phyloP scores from a whole-genome alignment of 2,329 filamentous ascomycete species.

The Escovopsis weberi region DNA sequence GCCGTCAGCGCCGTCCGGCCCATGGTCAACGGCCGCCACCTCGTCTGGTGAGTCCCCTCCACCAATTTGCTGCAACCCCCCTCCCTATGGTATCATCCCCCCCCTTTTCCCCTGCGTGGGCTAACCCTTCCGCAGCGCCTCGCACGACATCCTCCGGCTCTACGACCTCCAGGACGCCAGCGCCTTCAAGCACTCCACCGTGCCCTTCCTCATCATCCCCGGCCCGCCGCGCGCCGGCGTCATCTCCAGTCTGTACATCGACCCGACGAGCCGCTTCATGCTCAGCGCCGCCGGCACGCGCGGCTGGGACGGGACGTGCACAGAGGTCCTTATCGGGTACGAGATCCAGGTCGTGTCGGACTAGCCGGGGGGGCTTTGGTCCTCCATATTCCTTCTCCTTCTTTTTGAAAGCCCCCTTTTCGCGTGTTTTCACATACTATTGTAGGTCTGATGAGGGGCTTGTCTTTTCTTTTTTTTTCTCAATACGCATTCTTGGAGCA shows the following conservation, averaged over 20 bases:
- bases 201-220: slow-evolving; percentile 92
- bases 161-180: slow-evolving; percentile 68
- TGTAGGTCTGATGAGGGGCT: neutral
- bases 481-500: neutral
- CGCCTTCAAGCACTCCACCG: slow-evolving; percentile 56
- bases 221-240: slow-evolving; percentile 73
- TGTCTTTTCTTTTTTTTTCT: neutral
- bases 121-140: slow-evolving; percentile 44
- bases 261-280: slow-evolving; percentile 81
- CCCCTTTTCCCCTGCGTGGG: neutral
- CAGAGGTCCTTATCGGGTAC: slow-evolving; percentile 86
- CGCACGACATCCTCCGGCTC: slow-evolving; percentile 81
- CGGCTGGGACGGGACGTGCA: slow-evolving; percentile 84
- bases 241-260: slow-evolving; percentile 73
- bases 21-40: slow-evolving; percentile 85
- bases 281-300: slow-evolving; percentile 81
- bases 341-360: slow-evolving; percentile 46
- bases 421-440: neutral
- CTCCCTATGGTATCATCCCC: neutral
- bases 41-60: slow-evolving; percentile 49
- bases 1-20: slow-evolving; percentile 75
- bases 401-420: neutral
- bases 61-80: neutral
- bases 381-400: neutral
- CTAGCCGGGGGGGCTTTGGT: neutral